Conservation (phyloP, 1,139 yeast genomes). For the Pichia inconspicua region DNA sequence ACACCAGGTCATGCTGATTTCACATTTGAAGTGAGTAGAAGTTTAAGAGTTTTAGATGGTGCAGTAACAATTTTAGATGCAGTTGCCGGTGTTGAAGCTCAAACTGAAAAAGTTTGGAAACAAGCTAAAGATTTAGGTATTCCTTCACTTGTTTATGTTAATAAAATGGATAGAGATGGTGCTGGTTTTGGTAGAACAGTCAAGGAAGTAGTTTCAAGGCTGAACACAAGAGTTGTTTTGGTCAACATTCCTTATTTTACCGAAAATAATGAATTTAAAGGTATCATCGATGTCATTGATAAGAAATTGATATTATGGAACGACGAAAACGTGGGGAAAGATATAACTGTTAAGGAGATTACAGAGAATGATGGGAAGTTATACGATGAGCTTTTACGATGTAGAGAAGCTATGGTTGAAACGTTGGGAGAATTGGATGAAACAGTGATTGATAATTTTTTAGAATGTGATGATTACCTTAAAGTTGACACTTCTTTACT, state of each 20-base stretch:
- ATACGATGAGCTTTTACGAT: slow-evolving; percentile 42
- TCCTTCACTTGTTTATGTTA: slow-evolving; percentile 74
- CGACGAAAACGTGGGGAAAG: slow-evolving; percentile 44
- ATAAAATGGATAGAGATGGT: slow-evolving; percentile 95
- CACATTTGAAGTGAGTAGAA: slow-evolving; percentile 86
- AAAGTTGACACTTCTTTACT: slow-evolving; percentile 46
- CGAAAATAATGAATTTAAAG: slow-evolving; percentile 44
- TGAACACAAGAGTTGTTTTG: slow-evolving; percentile 66
- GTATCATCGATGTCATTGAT: slow-evolving; percentile 78
- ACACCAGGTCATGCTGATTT: slow-evolving; percentile 99
- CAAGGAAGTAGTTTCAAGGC: slow-evolving; percentile 69
- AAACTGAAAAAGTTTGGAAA: slow-evolving; percentile 94
- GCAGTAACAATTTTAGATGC: slow-evolving; percentile 89
- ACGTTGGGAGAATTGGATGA: slow-evolving; percentile 81
- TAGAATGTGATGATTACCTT: slow-evolving; percentile 67
- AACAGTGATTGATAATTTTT: slow-evolving; percentile 60
- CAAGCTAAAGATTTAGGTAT: slow-evolving; percentile 63
- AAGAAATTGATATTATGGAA: slow-evolving; percentile 61
- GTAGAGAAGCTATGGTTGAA: slow-evolving; percentile 75
- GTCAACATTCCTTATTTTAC: slow-evolving; percentile 74
- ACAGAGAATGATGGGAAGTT: slow-evolving; percentile 29
- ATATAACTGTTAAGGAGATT: slow-evolving; percentile 44
- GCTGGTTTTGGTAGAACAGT: slow-evolving; percentile 92
- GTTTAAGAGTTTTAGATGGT: slow-evolving; percentile 86
- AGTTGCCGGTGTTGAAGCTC: slow-evolving; percentile 98